Evolutionary conservation across 2,329 filamentous ascomycete species (phyloP).

Genomic region (Sporothrix inflata): DNA sequence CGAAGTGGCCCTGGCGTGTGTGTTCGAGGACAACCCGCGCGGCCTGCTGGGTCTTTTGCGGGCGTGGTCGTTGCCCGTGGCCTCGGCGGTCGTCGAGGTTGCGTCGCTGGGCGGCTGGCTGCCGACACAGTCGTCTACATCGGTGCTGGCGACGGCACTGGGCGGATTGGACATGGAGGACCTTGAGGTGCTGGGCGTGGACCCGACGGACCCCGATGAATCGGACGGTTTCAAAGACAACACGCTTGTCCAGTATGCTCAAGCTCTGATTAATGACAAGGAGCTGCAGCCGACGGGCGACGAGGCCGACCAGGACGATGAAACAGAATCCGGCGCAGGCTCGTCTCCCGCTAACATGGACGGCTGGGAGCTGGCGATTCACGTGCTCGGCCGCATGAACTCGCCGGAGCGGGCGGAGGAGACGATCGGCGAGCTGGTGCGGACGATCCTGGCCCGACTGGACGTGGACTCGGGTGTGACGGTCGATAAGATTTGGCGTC

Average conservation of each 20-base stretch:
- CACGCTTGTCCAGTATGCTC: slow-evolving; percentile 75
- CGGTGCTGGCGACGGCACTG: slow-evolving; percentile 51
- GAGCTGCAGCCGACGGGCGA: slow-evolving; percentile 46
- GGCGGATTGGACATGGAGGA: slow-evolving; percentile 80
- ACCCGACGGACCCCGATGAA: slow-evolving; percentile 60
- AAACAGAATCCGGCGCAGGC: background rate
- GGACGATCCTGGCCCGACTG: slow-evolving; percentile 62
- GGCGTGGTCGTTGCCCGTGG: slow-evolving; percentile 78
- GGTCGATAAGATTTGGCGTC: slow-evolving; percentile 79
- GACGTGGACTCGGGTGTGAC: slow-evolving; percentile 69
- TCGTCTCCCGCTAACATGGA: slow-evolving; percentile 51
- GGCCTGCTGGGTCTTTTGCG: slow-evolving; percentile 74
- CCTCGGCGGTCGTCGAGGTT: slow-evolving; percentile 79
- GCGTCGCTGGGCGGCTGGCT: slow-evolving; percentile 86
- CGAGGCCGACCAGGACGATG: slow-evolving; percentile 38
- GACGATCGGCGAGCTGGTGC: slow-evolving; percentile 72
- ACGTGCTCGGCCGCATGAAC: slow-evolving; percentile 80
- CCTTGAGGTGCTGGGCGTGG: slow-evolving; percentile 77
- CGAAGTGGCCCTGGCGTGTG: slow-evolving; percentile 79
- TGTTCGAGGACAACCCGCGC: slow-evolving; percentile 81
- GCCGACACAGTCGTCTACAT: slow-evolving; percentile 57
- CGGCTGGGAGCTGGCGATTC: slow-evolving; percentile 89
- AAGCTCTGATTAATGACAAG: slow-evolving; percentile 62
- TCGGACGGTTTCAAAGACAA: slow-evolving; percentile 75
- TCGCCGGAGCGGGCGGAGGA: slow-evolving; percentile 70